Evolutionary conservation across 805 yeast genomes (phyloP), one percentile per base, ranked within the genome.

Genomic region (Yueomyces sp.): DNA sequence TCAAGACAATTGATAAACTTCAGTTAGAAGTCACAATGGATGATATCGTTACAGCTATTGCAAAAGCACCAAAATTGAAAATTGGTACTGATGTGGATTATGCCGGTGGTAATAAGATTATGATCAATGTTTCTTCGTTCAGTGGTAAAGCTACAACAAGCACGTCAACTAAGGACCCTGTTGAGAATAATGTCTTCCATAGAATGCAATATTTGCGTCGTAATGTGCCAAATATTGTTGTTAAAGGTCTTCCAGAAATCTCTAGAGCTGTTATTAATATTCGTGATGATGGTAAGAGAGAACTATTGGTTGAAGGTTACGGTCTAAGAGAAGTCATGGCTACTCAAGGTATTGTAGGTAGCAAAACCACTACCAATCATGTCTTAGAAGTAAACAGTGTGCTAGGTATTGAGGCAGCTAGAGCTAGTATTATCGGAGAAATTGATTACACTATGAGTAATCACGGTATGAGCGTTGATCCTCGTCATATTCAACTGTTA

Each of bases 381-480:
- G 79, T 92, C 33, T 67, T 92, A 48, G 99, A 92, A 62, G 87
- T 90, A 49, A 77, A 76, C 52, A 77, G 77, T 50, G 96, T 90
- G 4, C 69, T 92, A 48, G 99, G 99, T 56, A 94, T 92, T 50
- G 99, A 92, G 63, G 99, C 99, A 2, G 98, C 98, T 1, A 75
- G 99, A 62, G 68, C 86, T 0, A 81, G 95, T 53, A 92, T 92
- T 60, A 83, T 92, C 59, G 79, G 79, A 49, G 99, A 92, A 68
- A 92, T 92, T 63, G 95, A 85, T 59, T 87, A 87, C 60, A 92
- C 98, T 44, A 92, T 92, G 99, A 80, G 95, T 60, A 86, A 87
- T 65, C 98, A 92, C 70, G 99, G 99, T 66, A 92, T 92, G 98
- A 85, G 95, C 62, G 96, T 92, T 41, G 99, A 92, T 72, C 98